Base-by-base conservation (phyloP, 164 flowering plant genomes). In the Tinospora cordifolia region DNA sequence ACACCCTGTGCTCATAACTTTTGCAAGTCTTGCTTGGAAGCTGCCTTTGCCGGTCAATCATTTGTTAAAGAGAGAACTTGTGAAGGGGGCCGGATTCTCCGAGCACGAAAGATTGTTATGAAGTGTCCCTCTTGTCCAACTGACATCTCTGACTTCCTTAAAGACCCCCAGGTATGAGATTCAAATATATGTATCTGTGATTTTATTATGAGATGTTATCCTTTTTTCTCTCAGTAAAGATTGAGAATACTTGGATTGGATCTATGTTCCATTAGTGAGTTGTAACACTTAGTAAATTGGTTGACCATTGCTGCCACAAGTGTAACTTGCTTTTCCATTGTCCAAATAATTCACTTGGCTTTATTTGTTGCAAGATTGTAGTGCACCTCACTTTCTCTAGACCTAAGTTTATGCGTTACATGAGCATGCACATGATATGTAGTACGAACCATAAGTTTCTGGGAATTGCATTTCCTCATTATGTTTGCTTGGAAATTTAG, bases 1-100 rank as follows among this genome's bases (percentile, higher is more conserved):
- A 95, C 99, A 14, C 96, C 97, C 0, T 95, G 98, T 80, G 99
- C 88, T 74, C 99, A 95, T 63, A 92, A 92, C 72, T 95, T 92
- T 74, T 95, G 99, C 85, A 90, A 92, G 85, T 41, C 79, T 3
- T 95, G 99, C 71, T 78, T 95, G 73, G 94, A 89, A 74, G 83
- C 72, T 70, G 85, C 77, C 9, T 95, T 92, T 81, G 82, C 85
- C 47, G 97, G 93, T 3, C 83, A 92, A 72, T 65, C 79, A 25
- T 81, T 83, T 36, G 57, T 86, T 25, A 87, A 78, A 68, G 81
- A 90, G 69, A 84, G 99, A 79, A 82, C 74, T 14, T 77, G 81
- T 71, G 74, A 64, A 40, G 94, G 94, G 17, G 76, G 94, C 60
- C 77, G 97, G 44, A 75, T 85, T 4, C 79, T 94, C 0, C 78